Conservation (phyloP, 108 stramenopile species). For the Discostella stelligeroides region DNA sequence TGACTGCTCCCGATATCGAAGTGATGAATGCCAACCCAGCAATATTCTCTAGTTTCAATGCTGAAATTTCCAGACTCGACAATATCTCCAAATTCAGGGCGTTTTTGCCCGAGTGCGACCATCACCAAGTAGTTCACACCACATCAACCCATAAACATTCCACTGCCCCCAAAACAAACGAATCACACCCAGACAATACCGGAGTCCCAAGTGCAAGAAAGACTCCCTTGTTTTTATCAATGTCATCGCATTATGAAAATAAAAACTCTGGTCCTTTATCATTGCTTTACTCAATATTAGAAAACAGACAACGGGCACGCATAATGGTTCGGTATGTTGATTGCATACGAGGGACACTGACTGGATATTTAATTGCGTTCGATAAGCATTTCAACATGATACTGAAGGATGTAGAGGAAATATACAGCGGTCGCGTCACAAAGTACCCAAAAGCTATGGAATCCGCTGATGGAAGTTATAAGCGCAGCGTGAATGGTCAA, state of each 20-base stretch:
- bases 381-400: slow-evolving; percentile 89
- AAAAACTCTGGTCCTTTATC: slow-evolving; percentile 64
- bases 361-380: slow-evolving; percentile 73
- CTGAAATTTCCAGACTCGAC: slow-evolving; percentile 40
- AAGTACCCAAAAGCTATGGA: slow-evolving; percentile 19
- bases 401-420: slow-evolving; percentile 76
- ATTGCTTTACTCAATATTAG: slow-evolving; percentile 54
- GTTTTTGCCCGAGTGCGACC: slow-evolving; percentile 56
- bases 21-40: slow-evolving; percentile 54
- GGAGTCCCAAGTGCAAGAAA: slow-evolving; percentile 27
- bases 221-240: slow-evolving; percentile 42
- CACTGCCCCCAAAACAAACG: not conserved
- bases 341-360: slow-evolving; percentile 78
- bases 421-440: slow-evolving; percentile 58
- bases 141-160: slow-evolving; percentile 15
- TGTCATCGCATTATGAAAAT: slow-evolving; percentile 46
- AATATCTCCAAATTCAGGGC: slow-evolving; percentile 56
- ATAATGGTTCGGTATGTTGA: slow-evolving; percentile 77
- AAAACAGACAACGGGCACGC: slow-evolving; percentile 55
- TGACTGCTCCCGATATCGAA: slow-evolving; percentile 32
- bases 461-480: slow-evolving; percentile 46
- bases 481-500: too few species aligned
- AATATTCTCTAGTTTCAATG: slow-evolving; percentile 16
- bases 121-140: slow-evolving; percentile 40
- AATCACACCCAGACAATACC: slow-evolving; percentile 9